Evolutionary conservation across 1,139 yeast genomes (phyloP), one percentile per base, ranked within the genome.

Genomic region (Pichia norvegensis): DNA sequence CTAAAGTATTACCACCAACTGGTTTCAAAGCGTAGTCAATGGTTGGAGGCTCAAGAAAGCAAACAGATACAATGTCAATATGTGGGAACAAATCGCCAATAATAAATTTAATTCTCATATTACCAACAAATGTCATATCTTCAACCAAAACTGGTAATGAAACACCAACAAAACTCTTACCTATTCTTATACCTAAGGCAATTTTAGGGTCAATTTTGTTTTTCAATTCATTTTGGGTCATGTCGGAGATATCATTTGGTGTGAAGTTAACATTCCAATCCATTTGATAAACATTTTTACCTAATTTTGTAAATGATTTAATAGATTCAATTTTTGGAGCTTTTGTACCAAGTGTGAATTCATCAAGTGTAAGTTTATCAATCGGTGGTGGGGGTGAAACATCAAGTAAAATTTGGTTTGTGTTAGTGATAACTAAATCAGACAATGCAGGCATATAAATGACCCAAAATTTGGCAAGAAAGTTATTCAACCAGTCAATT

Each of bases 1-100:
- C 95, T 51, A 84, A 72, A 17, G 88, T 80, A 60, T 84, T 90
- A 66, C 94, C 94, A 62, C 92, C 92, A 46, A 84, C 83, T n/a
- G 95, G 95, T 60, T 84, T 84, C 67, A 85, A 74, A 20, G 80
- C 81, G 61, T 83, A 84, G 60, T 81, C 90, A 59, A 84, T 81
- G 21, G 73, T 70, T 37, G 94, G 92, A 23, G 90, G 83, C 62
- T 84, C 92, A 59, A 84, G 68, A 57, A 85, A 78, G 55, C 80
- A 84, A 46, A 83, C 68, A 14, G 86, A 79, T 19, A 84, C 85
- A 59, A 77, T 66, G 53, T 79, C 80, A 46, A 85, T 81, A 55
- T 83, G 87, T 25, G 95, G 95, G 63, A 83, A 83, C 55, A 74
- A 73, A 42, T 75, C 73, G 35, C 78, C 73, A 53, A 84, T 70